Conservation (phyloP, 2,329 filamentous ascomycete genomes). For the Coniella lustricola region DNA sequence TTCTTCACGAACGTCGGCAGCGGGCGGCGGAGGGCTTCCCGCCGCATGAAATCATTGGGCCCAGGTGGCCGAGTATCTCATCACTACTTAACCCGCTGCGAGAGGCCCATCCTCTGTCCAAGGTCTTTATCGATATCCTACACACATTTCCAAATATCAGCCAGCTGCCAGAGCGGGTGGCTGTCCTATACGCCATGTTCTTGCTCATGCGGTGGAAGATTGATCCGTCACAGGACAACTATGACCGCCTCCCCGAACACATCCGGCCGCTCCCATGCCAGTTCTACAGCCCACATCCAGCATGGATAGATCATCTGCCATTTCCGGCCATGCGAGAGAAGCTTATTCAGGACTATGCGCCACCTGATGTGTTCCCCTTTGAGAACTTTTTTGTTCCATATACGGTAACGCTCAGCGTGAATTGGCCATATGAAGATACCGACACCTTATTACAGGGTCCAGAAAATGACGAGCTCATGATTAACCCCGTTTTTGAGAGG, state of each 20-base stretch:
- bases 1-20: slow-evolving; percentile 62
- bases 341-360: slow-evolving; percentile 43
- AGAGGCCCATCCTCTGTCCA: slow-evolving; percentile 69
- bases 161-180: slow-evolving; percentile 73
- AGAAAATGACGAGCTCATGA: slow-evolving; percentile 58
- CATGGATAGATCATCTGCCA: slow-evolving; percentile 77
- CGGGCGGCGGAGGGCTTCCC: slow-evolving; percentile 60
- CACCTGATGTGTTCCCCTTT: slow-evolving; percentile 51
- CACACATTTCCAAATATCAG: slow-evolving; percentile 75
- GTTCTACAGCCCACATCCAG: slow-evolving; percentile 60
- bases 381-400: slow-evolving; percentile 80
- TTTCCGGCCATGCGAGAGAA: slow-evolving; percentile 71
- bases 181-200: slow-evolving; percentile 81
- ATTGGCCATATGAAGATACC: slow-evolving; percentile 75
- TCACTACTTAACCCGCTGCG: slow-evolving; percentile 67
- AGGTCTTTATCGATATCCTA: slow-evolving; percentile 79
- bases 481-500: slow-evolving; percentile 81
- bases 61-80: slow-evolving; percentile 71
- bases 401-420: slow-evolving; percentile 67
- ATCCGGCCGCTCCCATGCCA: slow-evolving; percentile 60
- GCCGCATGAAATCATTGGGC: slow-evolving; percentile 61
- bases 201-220: slow-evolving; percentile 81
- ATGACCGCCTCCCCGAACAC: slow-evolving; percentile 69
- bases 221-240: slow-evolving; percentile 70
- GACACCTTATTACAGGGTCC: slow-evolving; percentile 59